phyloP scores from a whole-genome alignment of 768 basidiomycete species.

The Dioszegia crocea region DNA sequence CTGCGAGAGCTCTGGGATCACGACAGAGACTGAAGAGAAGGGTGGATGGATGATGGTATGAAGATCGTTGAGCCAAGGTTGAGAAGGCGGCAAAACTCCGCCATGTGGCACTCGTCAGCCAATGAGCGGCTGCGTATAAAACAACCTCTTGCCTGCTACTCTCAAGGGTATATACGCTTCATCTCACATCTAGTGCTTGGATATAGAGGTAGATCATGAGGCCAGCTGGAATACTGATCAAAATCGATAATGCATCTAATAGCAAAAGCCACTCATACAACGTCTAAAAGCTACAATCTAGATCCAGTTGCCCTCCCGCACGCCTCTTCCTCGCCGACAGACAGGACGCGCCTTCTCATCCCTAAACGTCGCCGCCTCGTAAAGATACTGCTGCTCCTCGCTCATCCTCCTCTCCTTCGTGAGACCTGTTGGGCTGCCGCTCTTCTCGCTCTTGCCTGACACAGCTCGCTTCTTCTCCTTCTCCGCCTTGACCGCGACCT shows the following conservation, averaged over 20 bases:
- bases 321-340: conserved; percentile 17
- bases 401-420: conserved; percentile 15
- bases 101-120: neutral
- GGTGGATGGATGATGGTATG: neutral
- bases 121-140: neutral
- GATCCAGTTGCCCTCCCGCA: conserved; percentile 34
- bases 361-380: conserved; percentile 11
- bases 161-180: neutral
- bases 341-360: conserved; percentile 1
- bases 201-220: too few species aligned
- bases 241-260: neutral
- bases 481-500: neutral
- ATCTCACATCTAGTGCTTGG: too few species aligned
- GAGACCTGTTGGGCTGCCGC: conserved; percentile 1
- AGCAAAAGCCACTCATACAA: neutral
- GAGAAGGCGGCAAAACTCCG: neutral
- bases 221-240: too few species aligned
- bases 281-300: neutral
- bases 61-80: neutral
- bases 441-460: conserved; percentile 4
- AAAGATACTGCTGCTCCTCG: conserved; percentile 18
- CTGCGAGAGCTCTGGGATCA: neutral
- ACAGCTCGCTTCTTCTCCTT: neutral
- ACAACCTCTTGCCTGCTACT: neutral
- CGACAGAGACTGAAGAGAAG: neutral